Evolutionary conservation across 164 flowering plant species (phyloP).

Genomic region (Protea cynaroides): DNA sequence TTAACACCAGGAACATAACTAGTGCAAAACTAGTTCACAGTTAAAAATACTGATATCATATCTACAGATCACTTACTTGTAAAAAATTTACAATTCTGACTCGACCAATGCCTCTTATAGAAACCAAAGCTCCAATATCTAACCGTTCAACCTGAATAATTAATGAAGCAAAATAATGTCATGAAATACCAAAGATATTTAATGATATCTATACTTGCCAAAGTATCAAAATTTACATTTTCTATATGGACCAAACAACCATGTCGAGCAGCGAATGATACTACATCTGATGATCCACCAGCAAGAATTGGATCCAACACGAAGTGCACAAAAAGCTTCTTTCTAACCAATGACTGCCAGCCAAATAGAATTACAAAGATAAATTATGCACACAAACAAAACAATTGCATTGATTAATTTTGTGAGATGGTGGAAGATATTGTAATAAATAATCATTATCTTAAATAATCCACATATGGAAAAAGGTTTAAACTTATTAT

Average conservation of each 20-base stretch:
- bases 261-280: slow-evolving; percentile 62
- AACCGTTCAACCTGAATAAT: slow-evolving; percentile 46
- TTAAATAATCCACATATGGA: too few relatives aligned
- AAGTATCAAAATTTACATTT: slow-evolving; percentile 34
- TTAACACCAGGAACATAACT: neutral
- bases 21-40: too few relatives aligned
- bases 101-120: slow-evolving; percentile 64
- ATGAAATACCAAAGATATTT: neutral
- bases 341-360: slow-evolving; percentile 48
- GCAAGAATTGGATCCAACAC: slow-evolving; percentile 51
- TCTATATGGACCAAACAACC: slow-evolving; percentile 58
- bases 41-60: neutral
- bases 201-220: neutral
- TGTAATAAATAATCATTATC: too few relatives aligned
- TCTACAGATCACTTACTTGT: slow-evolving; percentile 28
- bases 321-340: slow-evolving; percentile 63
- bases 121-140: slow-evolving; percentile 64
- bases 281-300: slow-evolving; percentile 26
- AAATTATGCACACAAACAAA: too few relatives aligned
- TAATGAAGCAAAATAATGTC: neutral
- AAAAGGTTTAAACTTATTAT: too few relatives aligned
- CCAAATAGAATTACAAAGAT: slow-evolving; percentile 7
- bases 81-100: slow-evolving; percentile 40
- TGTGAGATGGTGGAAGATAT: too few relatives aligned
- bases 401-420: too few relatives aligned